Evolutionary conservation across 306 rosid genomes (phyloP).

Genomic region (Hippophae tibetana): DNA sequence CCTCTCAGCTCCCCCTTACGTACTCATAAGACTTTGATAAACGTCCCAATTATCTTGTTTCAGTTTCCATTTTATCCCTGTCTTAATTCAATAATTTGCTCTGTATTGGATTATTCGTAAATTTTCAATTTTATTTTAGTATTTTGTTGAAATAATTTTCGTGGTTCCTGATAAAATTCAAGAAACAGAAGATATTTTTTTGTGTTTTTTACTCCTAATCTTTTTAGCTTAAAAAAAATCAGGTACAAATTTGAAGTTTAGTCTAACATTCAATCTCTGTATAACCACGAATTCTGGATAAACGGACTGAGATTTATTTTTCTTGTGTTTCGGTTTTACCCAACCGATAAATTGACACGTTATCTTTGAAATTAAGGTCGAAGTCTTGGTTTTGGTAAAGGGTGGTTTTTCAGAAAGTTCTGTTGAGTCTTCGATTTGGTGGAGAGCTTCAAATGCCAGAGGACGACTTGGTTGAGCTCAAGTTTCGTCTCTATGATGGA

Average conservation of each 20-base stretch:
- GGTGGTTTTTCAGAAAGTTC: conserved; percentile 1
- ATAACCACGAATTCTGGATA: not conserved
- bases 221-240: not conserved
- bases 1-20: conserved; percentile 3
- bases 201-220: not conserved
- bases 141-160: not conserved
- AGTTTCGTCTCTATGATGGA: conserved; percentile 87
- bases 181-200: not conserved
- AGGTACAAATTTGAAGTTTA: not conserved
- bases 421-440: conserved; percentile 17
- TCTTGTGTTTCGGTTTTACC: not conserved
- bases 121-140: not conserved
- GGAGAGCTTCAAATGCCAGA: conserved; percentile 59
- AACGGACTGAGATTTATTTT: not conserved
- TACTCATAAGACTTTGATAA: not conserved
- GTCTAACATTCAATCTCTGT: not conserved
- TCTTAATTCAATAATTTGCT: not conserved
- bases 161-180: conserved; percentile 12
- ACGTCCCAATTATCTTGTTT: not conserved
- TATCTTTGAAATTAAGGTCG: not conserved
- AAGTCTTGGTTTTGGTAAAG: not conserved
- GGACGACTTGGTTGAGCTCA: conserved; percentile 73
- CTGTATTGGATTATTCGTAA: not conserved
- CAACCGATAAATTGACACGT: not conserved
- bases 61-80: conserved; percentile 5